Base-by-base conservation (phyloP, 208 protist species). In the Phytomonas sp. region DNA sequence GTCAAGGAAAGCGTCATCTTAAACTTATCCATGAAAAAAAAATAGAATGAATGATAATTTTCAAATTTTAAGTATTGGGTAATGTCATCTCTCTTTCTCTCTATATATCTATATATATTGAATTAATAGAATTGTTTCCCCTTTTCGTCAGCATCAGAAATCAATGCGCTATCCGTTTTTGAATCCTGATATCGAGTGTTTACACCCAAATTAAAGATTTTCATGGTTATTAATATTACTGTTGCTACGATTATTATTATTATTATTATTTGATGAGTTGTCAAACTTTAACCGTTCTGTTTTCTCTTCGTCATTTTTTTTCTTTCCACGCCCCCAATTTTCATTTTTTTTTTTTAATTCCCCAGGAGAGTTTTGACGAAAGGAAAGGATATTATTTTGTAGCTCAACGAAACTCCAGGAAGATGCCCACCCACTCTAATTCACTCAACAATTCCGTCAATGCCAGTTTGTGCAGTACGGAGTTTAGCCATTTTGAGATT, bases 401-500 rank as follows among this genome's bases (percentile, higher is more conserved):
- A 40, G 2, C 45, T 12, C 11, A 69, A 12, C 5, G 36, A 69
- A 52, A n/a, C 19, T 31, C 7, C 29, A 34, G 42, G 8, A 37
- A 3, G 12, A 63, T 34, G 30, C 60, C 60, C 10, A 23, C 66
- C n/a, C 23, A 45, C 23, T 29, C 56, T 60, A 60, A 70, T 29
- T 61, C n/a, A 63, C 29, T 63, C 19, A 70, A 70, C 29, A 70
- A 68, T 30, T 49, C 40, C 12, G 40, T 12, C 16, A 30, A 68
- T 68, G 64, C 7, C n/a, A 87, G 81, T 34, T 71, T 63, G 26
- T 68, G 63, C 42, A 87, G 76, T 67, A 71, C 60, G 12, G 70
- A 75, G 33, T 61, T 42, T 33, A 72, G 80, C 23, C 49, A 72
- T n/a, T 32, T 61, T 63, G 76, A 73, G 29, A 78, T 91, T 32